Conservation (phyloP, 2,329 filamentous ascomycete genomes). For the Neofusicoccum laricinum region DNA sequence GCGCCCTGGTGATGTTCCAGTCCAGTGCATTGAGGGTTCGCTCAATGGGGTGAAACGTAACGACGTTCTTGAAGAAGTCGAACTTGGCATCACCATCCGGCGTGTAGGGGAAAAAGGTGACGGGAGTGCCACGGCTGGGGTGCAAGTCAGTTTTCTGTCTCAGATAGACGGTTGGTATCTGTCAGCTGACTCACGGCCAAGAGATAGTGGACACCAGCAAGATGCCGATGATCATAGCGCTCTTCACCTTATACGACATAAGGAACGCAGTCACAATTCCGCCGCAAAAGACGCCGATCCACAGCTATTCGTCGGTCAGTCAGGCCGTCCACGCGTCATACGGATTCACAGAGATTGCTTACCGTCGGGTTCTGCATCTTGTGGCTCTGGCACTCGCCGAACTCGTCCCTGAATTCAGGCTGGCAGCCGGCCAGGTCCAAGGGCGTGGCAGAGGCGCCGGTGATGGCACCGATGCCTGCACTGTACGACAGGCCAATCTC, state of each 20-base stretch:
- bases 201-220: conserved; percentile 81
- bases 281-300: conserved; percentile 84
- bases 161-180: background rate
- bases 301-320: conserved; percentile 52
- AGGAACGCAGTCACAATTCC: conserved; percentile 76
- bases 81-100: conserved; percentile 65
- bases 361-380: conserved; percentile 77
- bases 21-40: conserved; percentile 68
- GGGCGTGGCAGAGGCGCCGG: conserved; percentile 62
- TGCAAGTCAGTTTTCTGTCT: conserved; percentile 21
- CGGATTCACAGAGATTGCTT: conserved; percentile 22
- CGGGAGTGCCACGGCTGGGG: conserved; percentile 58
- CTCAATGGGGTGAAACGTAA: conserved; percentile 73
- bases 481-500: conserved; percentile 73
- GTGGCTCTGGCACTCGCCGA: conserved; percentile 61
- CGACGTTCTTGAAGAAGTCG: conserved; percentile 83
- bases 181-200: conserved; percentile 58
- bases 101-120: conserved; percentile 78
- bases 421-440: conserved; percentile 74
- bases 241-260: conserved; percentile 83
- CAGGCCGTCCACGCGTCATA: background rate
- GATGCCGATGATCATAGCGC: conserved; percentile 80
- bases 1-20: conserved; percentile 64
- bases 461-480: conserved; percentile 76
- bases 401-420: conserved; percentile 44